Percentiles rank a stretch among this genome's conserved stretches.
Conservation (phyloP, 139 green algal species). For the Chlorella sp. region DNA sequence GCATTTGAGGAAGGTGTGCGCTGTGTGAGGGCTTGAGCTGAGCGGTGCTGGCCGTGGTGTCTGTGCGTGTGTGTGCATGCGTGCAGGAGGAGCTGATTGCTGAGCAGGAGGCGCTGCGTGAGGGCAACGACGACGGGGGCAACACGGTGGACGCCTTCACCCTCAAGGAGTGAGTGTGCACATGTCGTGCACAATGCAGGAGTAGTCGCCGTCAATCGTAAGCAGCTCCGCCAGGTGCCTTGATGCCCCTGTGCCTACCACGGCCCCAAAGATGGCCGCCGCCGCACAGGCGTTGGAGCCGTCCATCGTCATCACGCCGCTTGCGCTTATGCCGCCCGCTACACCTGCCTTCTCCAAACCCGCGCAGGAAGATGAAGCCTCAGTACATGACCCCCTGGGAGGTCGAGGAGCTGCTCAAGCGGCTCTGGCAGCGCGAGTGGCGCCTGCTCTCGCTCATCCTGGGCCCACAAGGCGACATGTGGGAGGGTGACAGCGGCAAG, state of each 20-base stretch:
- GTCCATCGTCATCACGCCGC: no score
- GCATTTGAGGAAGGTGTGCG: background rate
- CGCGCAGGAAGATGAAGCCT: constrained; percentile 19
- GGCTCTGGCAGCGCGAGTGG: constrained; percentile 69
- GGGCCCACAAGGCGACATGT: constrained; percentile 13
- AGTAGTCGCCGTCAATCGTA: no score
- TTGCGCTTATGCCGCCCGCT: no score
- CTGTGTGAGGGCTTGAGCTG: background rate
- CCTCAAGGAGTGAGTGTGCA: no score
- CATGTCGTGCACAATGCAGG: no score
- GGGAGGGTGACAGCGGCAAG: background rate
- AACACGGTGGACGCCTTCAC: no score
- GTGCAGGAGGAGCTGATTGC: background rate
- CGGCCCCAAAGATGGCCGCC: no score
- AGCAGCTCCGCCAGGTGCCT: no score
- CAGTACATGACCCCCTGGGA: constrained; percentile 71
- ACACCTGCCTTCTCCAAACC: no score
- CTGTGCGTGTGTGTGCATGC: background rate
- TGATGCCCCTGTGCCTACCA: no score
- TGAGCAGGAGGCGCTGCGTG: background rate
- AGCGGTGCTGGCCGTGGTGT: background rate
- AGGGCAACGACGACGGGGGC: no score
- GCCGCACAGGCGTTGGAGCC: no score
- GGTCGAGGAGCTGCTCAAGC: constrained; percentile 62
- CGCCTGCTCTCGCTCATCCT: constrained; percentile 66